Conservation (phyloP, 495 filamentous ascomycete species). For the Rhypophila decipiens region DNA sequence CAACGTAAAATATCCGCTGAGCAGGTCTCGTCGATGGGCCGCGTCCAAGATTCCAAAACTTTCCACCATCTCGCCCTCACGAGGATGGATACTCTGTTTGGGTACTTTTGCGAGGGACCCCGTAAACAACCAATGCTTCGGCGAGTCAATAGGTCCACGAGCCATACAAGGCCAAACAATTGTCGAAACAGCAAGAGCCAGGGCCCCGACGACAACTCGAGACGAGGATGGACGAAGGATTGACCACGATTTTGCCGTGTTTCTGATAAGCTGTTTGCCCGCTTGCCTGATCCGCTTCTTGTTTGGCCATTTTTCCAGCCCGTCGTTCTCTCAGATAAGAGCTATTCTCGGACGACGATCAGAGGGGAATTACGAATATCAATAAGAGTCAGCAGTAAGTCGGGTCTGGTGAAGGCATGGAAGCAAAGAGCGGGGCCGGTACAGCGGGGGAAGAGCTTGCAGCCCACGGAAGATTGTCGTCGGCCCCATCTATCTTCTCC, state of each 20-base stretch:
- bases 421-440: no score
- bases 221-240: conserved; percentile 3
- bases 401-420: no score
- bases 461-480: no score
- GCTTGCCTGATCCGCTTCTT: conserved; percentile 5
- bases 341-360: conserved; percentile 14
- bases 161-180: conserved; percentile 6
- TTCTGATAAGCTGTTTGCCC: conserved; percentile 23
- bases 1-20: conserved; percentile 5
- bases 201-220: conserved; percentile 3
- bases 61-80: no score
- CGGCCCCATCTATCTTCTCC: no score
- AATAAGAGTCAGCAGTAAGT: neutral
- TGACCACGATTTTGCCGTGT: conserved; percentile 2
- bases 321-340: neutral
- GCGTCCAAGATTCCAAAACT: conserved; percentile 3
- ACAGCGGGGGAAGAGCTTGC: no score
- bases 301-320: conserved; percentile 19
- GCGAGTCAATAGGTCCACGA: neutral
- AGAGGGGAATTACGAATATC: neutral
- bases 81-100: no score
- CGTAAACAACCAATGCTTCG: no score
- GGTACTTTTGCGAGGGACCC: no score
- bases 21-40: conserved; percentile 1
- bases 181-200: conserved; percentile 8